Conservation (phyloP, 805 yeast species). For the Starmerella bacillaris region DNA sequence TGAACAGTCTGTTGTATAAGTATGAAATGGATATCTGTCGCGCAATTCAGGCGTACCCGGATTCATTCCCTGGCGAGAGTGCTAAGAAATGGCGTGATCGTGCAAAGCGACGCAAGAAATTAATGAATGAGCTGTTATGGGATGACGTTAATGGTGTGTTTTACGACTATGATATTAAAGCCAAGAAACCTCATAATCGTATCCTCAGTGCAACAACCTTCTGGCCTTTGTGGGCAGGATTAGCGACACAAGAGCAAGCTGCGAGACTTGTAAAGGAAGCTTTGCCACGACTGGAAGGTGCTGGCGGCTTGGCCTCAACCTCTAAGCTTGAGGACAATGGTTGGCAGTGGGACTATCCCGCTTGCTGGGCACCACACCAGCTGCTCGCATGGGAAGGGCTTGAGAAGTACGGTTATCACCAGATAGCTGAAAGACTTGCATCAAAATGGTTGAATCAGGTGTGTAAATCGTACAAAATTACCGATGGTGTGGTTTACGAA, state of each 20-base stretch:
- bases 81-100: slow-evolving; percentile 43
- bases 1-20: slow-evolving; percentile 70
- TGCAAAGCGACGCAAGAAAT: slow-evolving; percentile 36
- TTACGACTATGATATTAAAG: slow-evolving; percentile 63
- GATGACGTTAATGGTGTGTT: slow-evolving; percentile 58
- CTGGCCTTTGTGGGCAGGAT: slow-evolving; percentile 82
- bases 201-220: slow-evolving; percentile 69
- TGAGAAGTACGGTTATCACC: slow-evolving; percentile 46
- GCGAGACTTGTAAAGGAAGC: slow-evolving; percentile 36
- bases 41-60: slow-evolving; percentile 40
- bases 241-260: slow-evolving; percentile 55
- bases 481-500: slow-evolving; percentile 87
- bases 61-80: slow-evolving; percentile 29
- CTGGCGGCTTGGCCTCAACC: slow-evolving; percentile 83
- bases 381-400: slow-evolving; percentile 85
- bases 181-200: slow-evolving; percentile 38
- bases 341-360: slow-evolving; percentile 96
- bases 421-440: slow-evolving; percentile 49
- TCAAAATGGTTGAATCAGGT: slow-evolving; percentile 82
- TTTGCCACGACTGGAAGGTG: slow-evolving; percentile 54
- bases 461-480: slow-evolving; percentile 65
- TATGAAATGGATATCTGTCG: slow-evolving; percentile 73
- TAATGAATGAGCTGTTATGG: slow-evolving; percentile 63
- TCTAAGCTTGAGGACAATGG: slow-evolving; percentile 39
- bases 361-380: slow-evolving; percentile 98